Evolutionary conservation across 2,329 filamentous ascomycete species (phyloP).

Genomic region (Aureobasidium leucospermi): DNA sequence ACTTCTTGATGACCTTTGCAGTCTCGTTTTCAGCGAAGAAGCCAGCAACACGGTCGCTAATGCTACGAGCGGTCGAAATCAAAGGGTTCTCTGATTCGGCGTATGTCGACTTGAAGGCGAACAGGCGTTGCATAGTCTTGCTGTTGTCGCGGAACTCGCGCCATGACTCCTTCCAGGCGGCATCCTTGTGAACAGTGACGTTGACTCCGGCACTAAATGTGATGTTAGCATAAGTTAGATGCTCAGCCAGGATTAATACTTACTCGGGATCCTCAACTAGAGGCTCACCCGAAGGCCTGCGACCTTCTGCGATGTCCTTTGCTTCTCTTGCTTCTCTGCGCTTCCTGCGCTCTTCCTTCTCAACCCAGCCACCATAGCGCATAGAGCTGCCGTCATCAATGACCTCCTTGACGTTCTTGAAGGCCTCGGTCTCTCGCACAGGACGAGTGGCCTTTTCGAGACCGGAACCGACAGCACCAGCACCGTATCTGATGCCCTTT

Average conservation of each 20-base stretch:
- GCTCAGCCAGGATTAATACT: conserved; percentile 32
- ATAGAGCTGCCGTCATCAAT: conserved; percentile 97
- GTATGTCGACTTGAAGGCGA: conserved; percentile 78
- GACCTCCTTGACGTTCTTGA: conserved; percentile 84
- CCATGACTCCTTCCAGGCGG: conserved; percentile 98
- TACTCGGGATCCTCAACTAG: conserved; percentile 83
- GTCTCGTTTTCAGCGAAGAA: conserved; percentile 99
- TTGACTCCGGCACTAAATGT: conserved; percentile 76
- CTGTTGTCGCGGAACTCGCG: conserved; percentile 86
- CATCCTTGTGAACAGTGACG: conserved; percentile 91
- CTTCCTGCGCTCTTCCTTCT: conserved; percentile 86
- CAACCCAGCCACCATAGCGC: conserved; percentile 90
- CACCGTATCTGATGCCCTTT: conserved; percentile 81
- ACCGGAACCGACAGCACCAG: conserved; percentile 75
- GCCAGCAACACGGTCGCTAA: conserved; percentile 84
- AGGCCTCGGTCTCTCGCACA: conserved; percentile 88
- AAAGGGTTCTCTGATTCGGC: conserved; percentile 96
- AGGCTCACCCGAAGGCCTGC: conserved; percentile 46
- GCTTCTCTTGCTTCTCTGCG: conserved; percentile 65
- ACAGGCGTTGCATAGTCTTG: conserved; percentile 80
- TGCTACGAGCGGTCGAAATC: conserved; percentile 84
- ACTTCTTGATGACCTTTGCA: conserved; percentile 94
- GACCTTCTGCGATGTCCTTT: conserved; percentile 45
- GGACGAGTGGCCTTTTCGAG: conserved; percentile 94
- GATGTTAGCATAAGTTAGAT: conserved; percentile 25